phyloP scores from a whole-genome alignment of 805 yeast genomes.

The Lipomyces mesembrius region DNA sequence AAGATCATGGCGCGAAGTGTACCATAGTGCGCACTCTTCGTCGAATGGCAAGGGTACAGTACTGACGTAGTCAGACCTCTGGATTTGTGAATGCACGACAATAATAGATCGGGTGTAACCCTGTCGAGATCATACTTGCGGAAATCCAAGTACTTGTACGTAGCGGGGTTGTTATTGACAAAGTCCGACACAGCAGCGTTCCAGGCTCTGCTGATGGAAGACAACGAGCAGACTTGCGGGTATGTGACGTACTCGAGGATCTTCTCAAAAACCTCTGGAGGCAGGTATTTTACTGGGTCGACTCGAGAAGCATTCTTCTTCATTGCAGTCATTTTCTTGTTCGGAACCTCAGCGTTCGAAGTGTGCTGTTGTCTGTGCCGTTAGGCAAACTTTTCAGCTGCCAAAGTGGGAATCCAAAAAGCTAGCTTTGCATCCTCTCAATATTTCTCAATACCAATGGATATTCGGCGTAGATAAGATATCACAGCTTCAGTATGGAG shows the following conservation, averaged over 20 bases:
- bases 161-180: slow-evolving; percentile 25
- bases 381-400: background rate
- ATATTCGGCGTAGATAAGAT: background rate
- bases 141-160: slow-evolving; percentile 28
- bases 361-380: background rate
- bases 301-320: slow-evolving; percentile 6
- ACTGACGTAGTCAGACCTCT: slow-evolving; percentile 24
- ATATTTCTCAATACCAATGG: background rate
- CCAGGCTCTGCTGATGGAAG: slow-evolving; percentile 18
- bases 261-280: slow-evolving; percentile 24
- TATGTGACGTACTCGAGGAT: slow-evolving; percentile 20
- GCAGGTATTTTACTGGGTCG: slow-evolving; percentile 24
- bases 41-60: slow-evolving; percentile 27
- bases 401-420: background rate
- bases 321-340: background rate
- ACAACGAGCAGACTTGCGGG: slow-evolving; percentile 15
- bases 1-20: slow-evolving; percentile 29
- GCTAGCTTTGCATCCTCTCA: background rate
- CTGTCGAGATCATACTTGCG: slow-evolving; percentile 24
- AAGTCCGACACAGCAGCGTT: slow-evolving; percentile 17
- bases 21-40: slow-evolving; percentile 26
- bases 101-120: slow-evolving; percentile 26
- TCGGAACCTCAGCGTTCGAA: background rate
- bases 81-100: slow-evolving; percentile 18
- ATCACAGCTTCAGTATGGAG: background rate